Conservation (phyloP, 495 filamentous ascomycete genomes). For the Penicillium riverlandense region DNA sequence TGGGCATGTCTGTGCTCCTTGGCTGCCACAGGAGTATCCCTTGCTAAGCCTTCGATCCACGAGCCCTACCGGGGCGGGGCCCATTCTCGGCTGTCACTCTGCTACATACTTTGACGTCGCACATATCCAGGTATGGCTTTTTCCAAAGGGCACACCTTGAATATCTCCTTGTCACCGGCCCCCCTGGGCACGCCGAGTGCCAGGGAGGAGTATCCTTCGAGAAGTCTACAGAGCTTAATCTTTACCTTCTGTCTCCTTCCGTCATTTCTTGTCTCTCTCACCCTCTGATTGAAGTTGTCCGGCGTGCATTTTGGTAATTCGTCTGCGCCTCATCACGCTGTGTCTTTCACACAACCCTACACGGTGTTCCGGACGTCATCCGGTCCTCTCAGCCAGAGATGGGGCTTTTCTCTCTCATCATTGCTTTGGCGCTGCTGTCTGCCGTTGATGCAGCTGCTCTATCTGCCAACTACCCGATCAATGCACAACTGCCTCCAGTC, state of each 20-base stretch:
- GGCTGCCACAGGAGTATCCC: constrained; percentile 24
- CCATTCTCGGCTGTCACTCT: constrained; percentile 25
- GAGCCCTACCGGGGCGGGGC: constrained; percentile 16
- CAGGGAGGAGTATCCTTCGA: constrained; percentile 15
- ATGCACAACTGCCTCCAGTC: constrained; percentile 70
- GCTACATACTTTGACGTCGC: constrained; percentile 38
- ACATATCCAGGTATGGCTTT: constrained; percentile 44
- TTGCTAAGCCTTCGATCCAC: constrained; percentile 33
- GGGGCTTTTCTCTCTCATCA: constrained; percentile 20
- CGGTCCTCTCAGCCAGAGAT: constrained; percentile 15
- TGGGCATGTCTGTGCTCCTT: constrained; percentile 20
- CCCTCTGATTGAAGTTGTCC: constrained; percentile 1
- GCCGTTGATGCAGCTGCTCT: constrained; percentile 34
- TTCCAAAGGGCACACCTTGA: constrained; percentile 28
- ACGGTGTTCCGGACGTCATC: constrained; percentile 5
- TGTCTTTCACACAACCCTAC: constrained; percentile 5
- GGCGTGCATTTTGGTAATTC: constrained; percentile 4
- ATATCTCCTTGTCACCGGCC: constrained; percentile 25
- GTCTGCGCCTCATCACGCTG: constrained; percentile 6
- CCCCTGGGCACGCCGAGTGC: constrained; percentile 23
- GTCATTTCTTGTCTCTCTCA: constrained; percentile 7
- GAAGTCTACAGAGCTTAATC: constrained; percentile 13
- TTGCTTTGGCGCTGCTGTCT: constrained; percentile 25
- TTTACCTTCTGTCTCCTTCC: constrained; percentile 10
- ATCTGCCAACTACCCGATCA: constrained; percentile 58